phyloP scores from a whole-genome alignment of 805 yeast species.

The Wickerhamomyces chaumierensis region DNA sequence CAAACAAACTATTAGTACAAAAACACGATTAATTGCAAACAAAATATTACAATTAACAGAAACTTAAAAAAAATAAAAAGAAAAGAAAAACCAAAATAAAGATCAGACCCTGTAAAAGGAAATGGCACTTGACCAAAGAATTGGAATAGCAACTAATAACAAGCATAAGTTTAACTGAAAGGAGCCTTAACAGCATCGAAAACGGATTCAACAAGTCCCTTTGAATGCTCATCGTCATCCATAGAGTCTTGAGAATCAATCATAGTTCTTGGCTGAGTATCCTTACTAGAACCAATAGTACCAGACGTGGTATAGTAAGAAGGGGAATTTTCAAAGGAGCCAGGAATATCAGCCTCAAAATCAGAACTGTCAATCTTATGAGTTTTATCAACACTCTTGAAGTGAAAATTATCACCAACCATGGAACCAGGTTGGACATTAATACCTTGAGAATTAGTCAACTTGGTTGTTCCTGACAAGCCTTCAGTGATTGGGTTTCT shows the following conservation, averaged over 20 bases:
- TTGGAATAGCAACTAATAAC: no score
- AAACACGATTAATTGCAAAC: no score
- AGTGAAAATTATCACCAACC: neutral
- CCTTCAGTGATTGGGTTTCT: constrained; percentile 11
- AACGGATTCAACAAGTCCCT: constrained; percentile 4
- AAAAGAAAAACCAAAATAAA: no score
- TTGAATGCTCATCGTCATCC: neutral
- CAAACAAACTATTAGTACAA: no score
- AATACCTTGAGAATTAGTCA: neutral
- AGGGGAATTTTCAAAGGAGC: no score
- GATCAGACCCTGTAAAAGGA: no score
- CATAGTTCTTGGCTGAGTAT: neutral
- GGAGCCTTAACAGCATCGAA: constrained; percentile 4
- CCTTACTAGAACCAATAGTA: neutral
- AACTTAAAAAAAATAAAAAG: no score
- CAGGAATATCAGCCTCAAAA: neutral
- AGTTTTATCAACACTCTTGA: neutral
- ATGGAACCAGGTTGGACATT: neutral
- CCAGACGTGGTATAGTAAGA: no score
- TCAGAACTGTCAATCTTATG: neutral
- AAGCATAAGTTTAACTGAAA: neutral
- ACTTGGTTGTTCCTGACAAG: neutral
- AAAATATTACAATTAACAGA: no score
- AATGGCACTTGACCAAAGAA: no score
- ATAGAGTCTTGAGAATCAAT: neutral